Evolutionary conservation across 2,329 filamentous ascomycete species (phyloP).

Genomic region (Sporothrix globosa): DNA sequence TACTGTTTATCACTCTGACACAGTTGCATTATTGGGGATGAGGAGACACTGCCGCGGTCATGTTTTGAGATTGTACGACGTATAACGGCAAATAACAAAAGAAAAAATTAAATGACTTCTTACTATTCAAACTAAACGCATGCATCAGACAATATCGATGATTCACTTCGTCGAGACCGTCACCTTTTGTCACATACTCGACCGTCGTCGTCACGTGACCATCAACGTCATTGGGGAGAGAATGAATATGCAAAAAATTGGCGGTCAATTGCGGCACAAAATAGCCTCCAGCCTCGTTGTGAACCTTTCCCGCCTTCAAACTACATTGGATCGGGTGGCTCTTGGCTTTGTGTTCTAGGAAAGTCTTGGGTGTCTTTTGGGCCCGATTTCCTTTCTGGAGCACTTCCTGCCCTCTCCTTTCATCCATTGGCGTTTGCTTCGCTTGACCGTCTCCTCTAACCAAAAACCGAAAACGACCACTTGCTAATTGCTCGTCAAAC

Average conservation of each 20-base stretch:
- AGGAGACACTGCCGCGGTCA: neutral
- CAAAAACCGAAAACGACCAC: neutral
- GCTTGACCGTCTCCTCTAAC: neutral
- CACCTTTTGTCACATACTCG: neutral
- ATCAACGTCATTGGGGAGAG: neutral
- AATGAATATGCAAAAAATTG: neutral
- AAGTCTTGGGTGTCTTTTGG: neutral
- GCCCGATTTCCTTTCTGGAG: too few relatives aligned
- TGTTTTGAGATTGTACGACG: neutral
- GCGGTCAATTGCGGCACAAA: conserved; percentile 24
- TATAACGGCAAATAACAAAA: neutral
- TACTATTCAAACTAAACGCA: neutral
- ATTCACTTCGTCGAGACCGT: too few relatives aligned
- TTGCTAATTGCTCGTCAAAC: too few relatives aligned
- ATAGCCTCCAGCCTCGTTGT: neutral
- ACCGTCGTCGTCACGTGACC: neutral
- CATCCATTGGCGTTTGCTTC: neutral
- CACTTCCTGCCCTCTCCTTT: neutral
- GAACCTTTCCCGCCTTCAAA: neutral
- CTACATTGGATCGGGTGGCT: neutral
- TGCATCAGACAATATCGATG: neutral
- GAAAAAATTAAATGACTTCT: neutral
- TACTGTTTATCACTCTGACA: neutral
- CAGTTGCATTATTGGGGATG: neutral
- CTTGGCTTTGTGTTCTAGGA: neutral